Percentiles rank a stretch among this genome's conserved stretches.
Conservation (phyloP, 2,329 filamentous ascomycete species). For the Helotiales sp. region DNA sequence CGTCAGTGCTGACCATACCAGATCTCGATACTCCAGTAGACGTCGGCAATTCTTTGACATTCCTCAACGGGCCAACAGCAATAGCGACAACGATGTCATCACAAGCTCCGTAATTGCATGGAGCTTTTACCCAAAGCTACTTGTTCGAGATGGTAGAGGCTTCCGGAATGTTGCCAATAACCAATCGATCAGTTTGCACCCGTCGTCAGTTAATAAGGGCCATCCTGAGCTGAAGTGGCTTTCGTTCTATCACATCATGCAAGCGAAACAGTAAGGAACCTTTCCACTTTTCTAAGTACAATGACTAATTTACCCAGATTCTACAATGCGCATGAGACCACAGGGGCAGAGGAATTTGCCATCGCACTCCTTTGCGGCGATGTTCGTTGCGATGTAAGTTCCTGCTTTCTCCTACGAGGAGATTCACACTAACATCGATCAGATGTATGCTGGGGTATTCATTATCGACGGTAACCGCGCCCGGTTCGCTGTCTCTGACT, state of each 20-base stretch:
- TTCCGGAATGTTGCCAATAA: constrained; percentile 93
- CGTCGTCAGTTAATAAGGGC: constrained; percentile 84
- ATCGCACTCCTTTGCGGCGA: constrained; percentile 86
- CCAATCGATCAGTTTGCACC: constrained; percentile 83
- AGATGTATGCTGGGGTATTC: constrained; percentile 86
- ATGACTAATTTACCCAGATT: constrained; percentile 49
- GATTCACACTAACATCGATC: constrained; percentile 6
- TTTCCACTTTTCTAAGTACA: not conserved
- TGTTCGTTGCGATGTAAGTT: constrained; percentile 74
- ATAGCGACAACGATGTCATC: constrained; percentile 79
- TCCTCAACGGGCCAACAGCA: constrained; percentile 70
- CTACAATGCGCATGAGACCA: constrained; percentile 90
- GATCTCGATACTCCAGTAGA: constrained; percentile 63
- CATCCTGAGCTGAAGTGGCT: constrained; percentile 72
- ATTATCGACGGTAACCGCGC: constrained; percentile 85
- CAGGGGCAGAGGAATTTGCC: constrained; percentile 76
- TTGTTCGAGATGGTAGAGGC: constrained; percentile 80
- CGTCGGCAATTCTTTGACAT: constrained; percentile 76
- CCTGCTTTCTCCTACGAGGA: not conserved
- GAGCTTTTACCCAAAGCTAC: constrained; percentile 93
- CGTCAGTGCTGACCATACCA: constrained; percentile 25
- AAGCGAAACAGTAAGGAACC: constrained; percentile 69
- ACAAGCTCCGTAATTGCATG: constrained; percentile 83
- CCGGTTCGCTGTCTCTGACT: constrained; percentile 80
- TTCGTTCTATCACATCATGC: constrained; percentile 97